phyloP scores from a whole-genome alignment of 306 rosid species.

The Rosa persica region DNA sequence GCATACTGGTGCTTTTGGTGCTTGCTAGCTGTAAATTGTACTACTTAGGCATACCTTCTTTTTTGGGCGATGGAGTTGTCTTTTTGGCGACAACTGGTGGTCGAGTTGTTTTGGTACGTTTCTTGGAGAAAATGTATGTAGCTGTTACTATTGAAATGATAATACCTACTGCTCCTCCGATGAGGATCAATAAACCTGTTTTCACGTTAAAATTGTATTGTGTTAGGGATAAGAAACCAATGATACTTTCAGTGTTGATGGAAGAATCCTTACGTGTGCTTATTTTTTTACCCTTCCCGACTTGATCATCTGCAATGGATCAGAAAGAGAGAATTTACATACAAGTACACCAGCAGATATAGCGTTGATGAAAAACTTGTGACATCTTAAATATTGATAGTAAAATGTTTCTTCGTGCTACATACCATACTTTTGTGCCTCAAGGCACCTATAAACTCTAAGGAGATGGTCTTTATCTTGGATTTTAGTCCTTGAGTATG shows the following conservation, averaged over 20 bases:
- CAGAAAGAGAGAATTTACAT: background rate
- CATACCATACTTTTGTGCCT: constrained; percentile 23
- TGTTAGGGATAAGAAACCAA: constrained; percentile 7
- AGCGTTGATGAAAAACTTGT: background rate
- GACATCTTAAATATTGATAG: background rate
- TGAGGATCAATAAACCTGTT: constrained; percentile 33
- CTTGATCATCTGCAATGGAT: background rate
- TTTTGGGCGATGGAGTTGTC: constrained; percentile 14
- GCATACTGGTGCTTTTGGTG: background rate
- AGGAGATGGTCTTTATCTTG: constrained; percentile 18
- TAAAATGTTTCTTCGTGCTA: background rate
- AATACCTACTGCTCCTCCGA: constrained; percentile 29
- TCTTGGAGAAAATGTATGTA: constrained; percentile 20
- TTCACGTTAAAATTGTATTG: constrained; percentile 9
- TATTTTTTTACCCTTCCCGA: background rate
- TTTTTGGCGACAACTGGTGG: constrained; percentile 12
- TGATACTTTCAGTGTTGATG: background rate
- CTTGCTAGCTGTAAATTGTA: background rate
- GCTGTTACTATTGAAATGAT: constrained; percentile 11
- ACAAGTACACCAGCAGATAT: background rate
- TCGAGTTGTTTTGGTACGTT: constrained; percentile 27
- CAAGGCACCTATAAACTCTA: constrained; percentile 37
- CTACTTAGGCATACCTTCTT: constrained; percentile 26
- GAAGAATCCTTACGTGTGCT: constrained; percentile 10
- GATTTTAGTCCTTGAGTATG: constrained; percentile 24